Percentiles rank a stretch among this genome's conserved stretches.
Conservation (phyloP, 306 rosid species). For the Trifolium pratense region DNA sequence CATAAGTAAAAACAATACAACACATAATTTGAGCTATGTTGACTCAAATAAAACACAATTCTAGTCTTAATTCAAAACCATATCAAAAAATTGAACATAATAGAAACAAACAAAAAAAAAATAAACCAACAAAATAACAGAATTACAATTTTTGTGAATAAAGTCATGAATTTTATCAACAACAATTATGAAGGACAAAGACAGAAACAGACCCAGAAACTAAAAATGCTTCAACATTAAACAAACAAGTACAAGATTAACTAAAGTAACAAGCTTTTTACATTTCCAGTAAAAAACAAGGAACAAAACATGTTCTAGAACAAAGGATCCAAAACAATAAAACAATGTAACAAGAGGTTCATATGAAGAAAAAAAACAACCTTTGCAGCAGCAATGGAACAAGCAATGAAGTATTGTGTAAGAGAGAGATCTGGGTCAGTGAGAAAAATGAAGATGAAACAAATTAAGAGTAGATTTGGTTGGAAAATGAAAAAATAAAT, state of each 20-base stretch:
- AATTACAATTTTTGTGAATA: background rate
- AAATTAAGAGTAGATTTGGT: constrained; percentile 36
- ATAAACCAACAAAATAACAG: constrained; percentile 2
- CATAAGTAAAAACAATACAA: background rate
- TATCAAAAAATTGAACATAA: constrained; percentile 1
- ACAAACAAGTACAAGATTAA: constrained; percentile 26
- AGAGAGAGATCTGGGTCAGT: constrained; percentile 38
- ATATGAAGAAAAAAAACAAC: constrained; percentile 14
- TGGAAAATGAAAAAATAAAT: background rate
- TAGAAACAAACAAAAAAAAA: constrained; percentile 20
- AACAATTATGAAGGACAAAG: constrained; percentile 20
- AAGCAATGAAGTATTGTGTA: background rate
- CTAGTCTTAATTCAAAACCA: constrained; percentile 10
- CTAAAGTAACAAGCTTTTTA: constrained; percentile 10
- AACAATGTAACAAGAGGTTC: background rate
- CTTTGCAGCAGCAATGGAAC: constrained; percentile 32
- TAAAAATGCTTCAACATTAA: constrained; percentile 36
- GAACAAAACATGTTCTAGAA: background rate
- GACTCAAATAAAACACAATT: constrained; percentile 22
- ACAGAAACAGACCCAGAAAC: constrained; percentile 20
- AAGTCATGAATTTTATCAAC: background rate
- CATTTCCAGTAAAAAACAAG: background rate
- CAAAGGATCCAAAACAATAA: background rate
- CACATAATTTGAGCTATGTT: constrained; percentile 5
- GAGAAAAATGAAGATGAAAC: constrained; percentile 22